These are phyloP conservation scores for Russula earlei DNA, from an alignment of 768 basidiomycete genomes.

Conservation along the genomic window DNA sequence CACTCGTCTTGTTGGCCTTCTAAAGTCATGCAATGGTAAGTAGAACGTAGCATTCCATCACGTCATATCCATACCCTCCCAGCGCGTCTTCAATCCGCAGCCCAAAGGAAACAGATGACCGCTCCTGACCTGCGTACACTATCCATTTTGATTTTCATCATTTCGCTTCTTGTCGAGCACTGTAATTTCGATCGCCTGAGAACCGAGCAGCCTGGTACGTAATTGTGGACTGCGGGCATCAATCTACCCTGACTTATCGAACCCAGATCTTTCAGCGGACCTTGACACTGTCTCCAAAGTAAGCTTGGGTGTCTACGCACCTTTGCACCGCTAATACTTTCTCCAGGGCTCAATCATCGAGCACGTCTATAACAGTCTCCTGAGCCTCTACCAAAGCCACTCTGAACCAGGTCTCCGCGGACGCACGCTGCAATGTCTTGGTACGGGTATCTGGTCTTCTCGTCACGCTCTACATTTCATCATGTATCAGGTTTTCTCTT, in stretches of 20 bases:
- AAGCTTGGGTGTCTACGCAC: background rate
- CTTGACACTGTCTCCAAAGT: slow-evolving; percentile 19
- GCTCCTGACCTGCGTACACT: slow-evolving; percentile 45
- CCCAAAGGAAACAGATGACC: slow-evolving; percentile 38
- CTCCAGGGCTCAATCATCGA: slow-evolving; percentile 67
- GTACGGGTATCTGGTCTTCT: slow-evolving; percentile 33
- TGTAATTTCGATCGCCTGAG: slow-evolving; percentile 80
- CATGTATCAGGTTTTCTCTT: slow-evolving; percentile 68
- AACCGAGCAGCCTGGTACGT: slow-evolving; percentile 48
- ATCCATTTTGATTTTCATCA: slow-evolving; percentile 72
- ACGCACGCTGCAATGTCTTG: slow-evolving; percentile 79
- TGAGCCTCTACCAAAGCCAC: slow-evolving; percentile 65
- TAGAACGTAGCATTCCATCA: background rate
- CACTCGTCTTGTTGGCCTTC: slow-evolving; percentile 58
- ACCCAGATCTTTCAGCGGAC: slow-evolving; percentile 13
- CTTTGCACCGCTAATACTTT: background rate
- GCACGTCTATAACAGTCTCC: slow-evolving; percentile 64
- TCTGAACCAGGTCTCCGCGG: slow-evolving; percentile 47
- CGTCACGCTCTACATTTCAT: background rate
- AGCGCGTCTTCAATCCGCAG: slow-evolving; percentile 57
- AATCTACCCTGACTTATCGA: background rate
- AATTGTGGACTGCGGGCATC: background rate
- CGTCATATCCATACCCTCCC: slow-evolving; percentile 3
- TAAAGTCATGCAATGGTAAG: slow-evolving; percentile 81
- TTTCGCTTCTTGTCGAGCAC: slow-evolving; percentile 78